These are phyloP conservation scores for Neurospora hispaniola DNA, from an alignment of 495 filamentous ascomycete genomes.

Conservation along the genomic window DNA sequence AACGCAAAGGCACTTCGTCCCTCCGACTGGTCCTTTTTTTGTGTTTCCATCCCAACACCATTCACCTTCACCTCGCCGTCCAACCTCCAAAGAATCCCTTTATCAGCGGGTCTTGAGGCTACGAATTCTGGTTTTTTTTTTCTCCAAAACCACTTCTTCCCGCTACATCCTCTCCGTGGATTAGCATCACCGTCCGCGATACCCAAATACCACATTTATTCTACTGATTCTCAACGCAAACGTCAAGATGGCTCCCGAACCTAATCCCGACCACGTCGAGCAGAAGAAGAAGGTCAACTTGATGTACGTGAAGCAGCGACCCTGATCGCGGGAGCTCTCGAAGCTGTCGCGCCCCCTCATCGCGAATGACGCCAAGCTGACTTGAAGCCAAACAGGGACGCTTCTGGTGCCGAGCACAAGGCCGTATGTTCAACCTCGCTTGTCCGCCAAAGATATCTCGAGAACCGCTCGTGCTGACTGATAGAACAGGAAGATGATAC, in stretches of 20 bases:
- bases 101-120: neutral
- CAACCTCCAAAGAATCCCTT: neutral
- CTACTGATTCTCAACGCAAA: conserved; percentile 5
- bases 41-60: neutral
- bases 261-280: conserved; percentile 47
- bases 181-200: neutral
- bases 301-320: conserved; percentile 47
- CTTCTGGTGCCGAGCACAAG: conserved; percentile 80
- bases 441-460: conserved; percentile 3
- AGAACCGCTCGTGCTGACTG: conserved; percentile 12
- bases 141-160: neutral
- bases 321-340: conserved; percentile 1
- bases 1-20: neutral
- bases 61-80: conserved; percentile 1
- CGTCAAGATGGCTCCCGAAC: conserved; percentile 27
- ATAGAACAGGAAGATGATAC: conserved; percentile 68
- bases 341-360: neutral
- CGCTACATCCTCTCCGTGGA: neutral
- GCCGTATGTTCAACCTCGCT: conserved; percentile 48
- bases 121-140: neutral
- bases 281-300: conserved; percentile 92
- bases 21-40: neutral
- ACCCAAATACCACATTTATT: conserved; percentile 8
- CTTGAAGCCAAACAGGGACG: conserved; percentile 50
- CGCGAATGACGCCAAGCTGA: conserved; percentile 17